These are phyloP conservation scores for Epichloe bromicola DNA, from an alignment of 2,329 filamentous ascomycete genomes.

Conservation along the genomic window DNA sequence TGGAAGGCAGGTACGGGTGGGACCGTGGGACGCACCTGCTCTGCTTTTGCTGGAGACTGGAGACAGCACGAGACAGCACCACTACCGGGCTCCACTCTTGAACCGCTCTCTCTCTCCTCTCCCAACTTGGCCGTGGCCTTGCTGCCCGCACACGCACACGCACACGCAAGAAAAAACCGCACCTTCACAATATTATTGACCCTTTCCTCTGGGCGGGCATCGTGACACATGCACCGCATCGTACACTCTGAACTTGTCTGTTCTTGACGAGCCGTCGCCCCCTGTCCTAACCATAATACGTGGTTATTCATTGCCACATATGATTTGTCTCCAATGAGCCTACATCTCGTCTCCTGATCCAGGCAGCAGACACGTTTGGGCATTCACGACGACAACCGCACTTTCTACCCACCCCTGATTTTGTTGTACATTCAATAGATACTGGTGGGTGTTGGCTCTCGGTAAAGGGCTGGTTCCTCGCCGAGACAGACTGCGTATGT, in stretches of 20 bases:
- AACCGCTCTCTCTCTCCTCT: background rate
- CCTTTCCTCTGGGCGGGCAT: no score
- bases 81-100: background rate
- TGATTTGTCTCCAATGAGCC: background rate
- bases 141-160: background rate
- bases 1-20: background rate
- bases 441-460: background rate
- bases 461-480: background rate
- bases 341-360: background rate
- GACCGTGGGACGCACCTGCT: background rate
- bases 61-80: no score
- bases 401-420: background rate
- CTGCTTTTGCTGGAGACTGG: background rate
- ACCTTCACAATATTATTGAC: no score
- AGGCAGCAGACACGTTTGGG: slow-evolving; percentile 1
- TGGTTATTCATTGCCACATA: background rate
- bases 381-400: background rate
- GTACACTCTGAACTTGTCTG: background rate
- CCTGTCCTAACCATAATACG: background rate
- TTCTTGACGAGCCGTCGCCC: background rate
- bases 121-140: background rate
- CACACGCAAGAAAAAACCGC: no score
- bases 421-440: background rate
- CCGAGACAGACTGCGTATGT: background rate
- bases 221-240: background rate